Base-by-base conservation (phyloP, 306 rosid genomes). In the Pyrus bretschneideri region DNA sequence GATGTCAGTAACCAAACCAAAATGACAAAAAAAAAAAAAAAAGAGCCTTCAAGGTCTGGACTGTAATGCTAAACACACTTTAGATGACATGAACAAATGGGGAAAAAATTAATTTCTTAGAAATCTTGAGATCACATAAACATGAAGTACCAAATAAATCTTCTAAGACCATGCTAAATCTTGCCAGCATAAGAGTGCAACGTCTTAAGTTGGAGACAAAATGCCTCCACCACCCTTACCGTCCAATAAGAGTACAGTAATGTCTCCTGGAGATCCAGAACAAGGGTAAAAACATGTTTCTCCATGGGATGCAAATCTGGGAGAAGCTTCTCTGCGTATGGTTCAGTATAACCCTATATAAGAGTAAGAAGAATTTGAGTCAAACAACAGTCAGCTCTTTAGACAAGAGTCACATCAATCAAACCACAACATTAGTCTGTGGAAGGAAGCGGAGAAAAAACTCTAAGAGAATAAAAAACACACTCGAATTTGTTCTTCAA, bases 191-290 rank as follows among this genome's bases (percentile, higher is more conserved):
- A 57, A 22, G 29, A 74, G 27, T 46, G 10, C 30, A 63, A 46
- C 3, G 14, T 23, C 8, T 5, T 25, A 52, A 27, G 62, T 31
- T 29, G 45, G 49, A n/a, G 45, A 31, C 3, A 45, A 13, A 40
- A 29, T 15, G 5, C 62, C 23, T 60, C 19, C 18, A 51, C 21
- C 55, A 15, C 21, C 21, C 55, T 79, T 89, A 95, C 99, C 80
- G 90, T 89, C 99, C 99, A 95, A 70, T 81, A 85, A 76, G 93
- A 92, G 84, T 92, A 92, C 62, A 95, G 89, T 76, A 92, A 83
- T 17, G 99, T 95, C 86, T 92, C 99, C 49, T 95, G 91, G 45
- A 95, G 88, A 92, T 95, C 99, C 76, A 95, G 84, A 87, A 92
- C 99, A 62, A 95, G 99, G 38, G 99, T 95, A 84, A 91, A 90